Base-by-base conservation (phyloP, 495 filamentous ascomycete species). In the Poronia punctata region DNA sequence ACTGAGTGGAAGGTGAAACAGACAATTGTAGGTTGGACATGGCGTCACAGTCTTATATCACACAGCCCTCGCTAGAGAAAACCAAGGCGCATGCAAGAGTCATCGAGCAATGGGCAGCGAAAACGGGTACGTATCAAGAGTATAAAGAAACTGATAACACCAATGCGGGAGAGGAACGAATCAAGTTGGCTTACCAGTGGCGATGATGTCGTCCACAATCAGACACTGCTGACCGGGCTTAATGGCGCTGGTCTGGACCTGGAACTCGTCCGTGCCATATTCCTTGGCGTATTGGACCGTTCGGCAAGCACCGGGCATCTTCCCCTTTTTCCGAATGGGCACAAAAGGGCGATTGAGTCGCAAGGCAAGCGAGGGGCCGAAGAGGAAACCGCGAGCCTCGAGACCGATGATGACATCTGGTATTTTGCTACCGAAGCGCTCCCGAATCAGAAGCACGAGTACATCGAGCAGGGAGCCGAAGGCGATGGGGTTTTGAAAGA, bases 191-290 rank as follows among this genome's bases (percentile, higher is more conserved):
- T 60, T 72, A 94, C 92, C 92, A 46, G 92, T 99, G 23, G 92
- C 92, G 65, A 99, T 97, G 53, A 99, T 90, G 60, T 99, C 92
- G 59, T 99, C 92, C 28, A 99, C 84, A 35, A 99, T 74, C 45
- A 99, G 63, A 14, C 95, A 90, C 58, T 79, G 83, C 74, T 95
- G 86, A 14, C 89, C 93, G 26, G 76, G 72, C 71, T 85, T 84
- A 55, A 97, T 79, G 9, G 80, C 78, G 61, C 81, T 88, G 36
- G 66, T 67, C 68, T 99, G 93, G 69, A 97, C 93, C 74, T 97
- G 83, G 70, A 99, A 97, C 59, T 80, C 84, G 61, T 99, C 93
- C 68, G 82, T 75, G 18, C 93, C 93, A 59, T 99, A 99, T 67
- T 99, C 93, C 74, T 99, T 99, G 62, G 86, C 68, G 61, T 83